phyloP scores from a whole-genome alignment of 805 yeast species.

The Candida vartiovaarae region DNA sequence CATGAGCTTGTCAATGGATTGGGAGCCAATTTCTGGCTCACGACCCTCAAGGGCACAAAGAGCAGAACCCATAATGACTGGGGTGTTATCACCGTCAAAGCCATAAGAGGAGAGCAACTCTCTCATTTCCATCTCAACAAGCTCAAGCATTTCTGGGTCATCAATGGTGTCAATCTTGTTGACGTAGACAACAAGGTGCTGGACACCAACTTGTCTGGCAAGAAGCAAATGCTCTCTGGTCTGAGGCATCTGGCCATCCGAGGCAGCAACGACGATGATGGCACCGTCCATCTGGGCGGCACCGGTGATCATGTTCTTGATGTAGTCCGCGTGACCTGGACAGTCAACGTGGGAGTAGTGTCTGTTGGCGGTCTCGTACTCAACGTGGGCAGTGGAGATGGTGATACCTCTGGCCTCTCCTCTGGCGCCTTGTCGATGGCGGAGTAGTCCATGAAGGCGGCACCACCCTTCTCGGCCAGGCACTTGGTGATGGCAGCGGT shows the following conservation, averaged over 20 bases:
- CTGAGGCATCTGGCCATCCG: constrained; percentile 99
- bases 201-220: constrained; percentile 99
- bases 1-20: constrained; percentile 76
- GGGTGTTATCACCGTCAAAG: constrained; percentile 96
- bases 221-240: constrained; percentile 97
- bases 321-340: constrained; percentile 98
- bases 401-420: constrained; percentile 99
- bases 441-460: constrained; percentile 86
- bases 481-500: constrained; percentile 99
- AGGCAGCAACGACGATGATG: constrained; percentile 96
- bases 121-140: constrained; percentile 99
- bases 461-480: constrained; percentile 82
- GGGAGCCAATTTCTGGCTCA: constrained; percentile 85
- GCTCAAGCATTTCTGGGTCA: constrained; percentile 98
- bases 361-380: constrained; percentile 90
- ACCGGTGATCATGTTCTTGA: constrained; percentile 98
- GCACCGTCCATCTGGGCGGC: constrained; percentile 99
- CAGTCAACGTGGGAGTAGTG: constrained; percentile 98
- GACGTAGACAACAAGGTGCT: constrained; percentile 92
- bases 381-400: constrained; percentile 95
- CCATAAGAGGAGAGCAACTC: constrained; percentile 87
- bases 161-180: constrained; percentile 97
- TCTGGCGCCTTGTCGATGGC: constrained; percentile 97
- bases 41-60: constrained; percentile 88
- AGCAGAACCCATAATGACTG: constrained; percentile 98